Percentiles rank a stretch among this genome's conserved stretches.
Evolutionary conservation across 75 land plant genomes (phyloP).

Genomic region (Larix kaempferi): DNA sequence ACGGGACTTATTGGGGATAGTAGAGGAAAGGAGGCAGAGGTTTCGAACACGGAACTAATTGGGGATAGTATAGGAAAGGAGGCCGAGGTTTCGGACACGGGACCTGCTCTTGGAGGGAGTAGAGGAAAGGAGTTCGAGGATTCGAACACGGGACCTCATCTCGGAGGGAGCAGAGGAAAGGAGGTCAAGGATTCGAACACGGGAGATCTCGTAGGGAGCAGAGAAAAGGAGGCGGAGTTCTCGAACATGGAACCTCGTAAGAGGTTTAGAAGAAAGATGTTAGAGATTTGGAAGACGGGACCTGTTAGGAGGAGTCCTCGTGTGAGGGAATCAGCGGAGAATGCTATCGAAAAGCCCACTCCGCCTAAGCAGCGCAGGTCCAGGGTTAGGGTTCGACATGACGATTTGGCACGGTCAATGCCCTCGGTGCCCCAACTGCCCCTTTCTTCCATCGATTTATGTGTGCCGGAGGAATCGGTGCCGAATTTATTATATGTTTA

Average conservation of each 20-base stretch:
- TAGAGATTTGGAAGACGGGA: background rate
- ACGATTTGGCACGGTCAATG: background rate
- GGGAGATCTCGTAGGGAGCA: background rate
- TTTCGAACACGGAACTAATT: background rate
- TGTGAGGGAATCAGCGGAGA: background rate
- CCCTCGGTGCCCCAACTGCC: conserved; percentile 47
- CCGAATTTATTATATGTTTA: conserved; percentile 72
- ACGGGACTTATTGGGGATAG: conserved; percentile 3
- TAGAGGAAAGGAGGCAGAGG: background rate
- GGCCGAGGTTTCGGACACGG: conserved; percentile 18
- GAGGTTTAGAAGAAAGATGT: conserved; percentile 8
- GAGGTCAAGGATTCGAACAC: conserved; percentile 19
- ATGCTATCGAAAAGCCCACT: conserved; percentile 6
- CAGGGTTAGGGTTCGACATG: conserved; percentile 1
- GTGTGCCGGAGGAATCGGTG: conserved; percentile 45
- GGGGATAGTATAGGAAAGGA: conserved; percentile 6
- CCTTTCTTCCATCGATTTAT: conserved; percentile 52
- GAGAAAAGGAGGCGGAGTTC: conserved; percentile 17
- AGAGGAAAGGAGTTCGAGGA: background rate
- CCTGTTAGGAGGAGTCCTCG: conserved; percentile 41
- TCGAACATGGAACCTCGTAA: background rate
- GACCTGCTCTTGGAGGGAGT: background rate
- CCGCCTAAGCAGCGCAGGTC: background rate
- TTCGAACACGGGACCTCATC: background rate
- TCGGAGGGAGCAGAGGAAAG: conserved; percentile 4